phyloP scores from a whole-genome alignment of 805 yeast species.

The Yarrowia phangngaensis region DNA sequence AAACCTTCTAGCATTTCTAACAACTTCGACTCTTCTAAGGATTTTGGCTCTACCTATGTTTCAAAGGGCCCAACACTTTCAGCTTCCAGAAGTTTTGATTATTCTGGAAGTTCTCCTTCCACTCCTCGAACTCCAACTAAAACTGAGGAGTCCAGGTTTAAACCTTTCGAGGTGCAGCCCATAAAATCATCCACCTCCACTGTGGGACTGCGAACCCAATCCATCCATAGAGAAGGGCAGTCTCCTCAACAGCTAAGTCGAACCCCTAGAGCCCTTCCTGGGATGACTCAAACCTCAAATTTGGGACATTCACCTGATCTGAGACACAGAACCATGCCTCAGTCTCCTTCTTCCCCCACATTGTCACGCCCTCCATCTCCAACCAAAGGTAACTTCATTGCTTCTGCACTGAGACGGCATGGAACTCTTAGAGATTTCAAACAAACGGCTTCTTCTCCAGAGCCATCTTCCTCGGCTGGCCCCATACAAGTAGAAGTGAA shows the following conservation, averaged over 20 bases:
- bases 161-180: no score
- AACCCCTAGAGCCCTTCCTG: constrained; percentile 18
- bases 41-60: no score
- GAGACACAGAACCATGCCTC: background rate
- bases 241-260: constrained; percentile 15
- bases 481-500: constrained; percentile 5
- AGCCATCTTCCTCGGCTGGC: background rate
- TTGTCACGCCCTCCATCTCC: constrained; percentile 30
- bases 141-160: no score
- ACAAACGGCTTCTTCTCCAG: constrained; percentile 12
- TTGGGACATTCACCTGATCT: constrained; percentile 4
- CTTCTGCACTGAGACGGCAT: constrained; percentile 35
- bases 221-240: constrained; percentile 20
- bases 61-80: no score
- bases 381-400: constrained; percentile 33
- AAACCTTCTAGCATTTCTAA: no score
- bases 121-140: no score
- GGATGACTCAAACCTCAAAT: constrained; percentile 10
- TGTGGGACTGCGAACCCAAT: constrained; percentile 7
- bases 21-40: no score
- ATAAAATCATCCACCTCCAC: constrained; percentile 25
- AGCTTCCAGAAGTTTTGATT: no score
- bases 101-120: no score
- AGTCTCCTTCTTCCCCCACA: constrained; percentile 7
- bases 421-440: constrained; percentile 28